These are phyloP conservation scores for Porphyrellus cyaneotinctus DNA, from an alignment of 768 basidiomycete species.

Conservation along the genomic window DNA sequence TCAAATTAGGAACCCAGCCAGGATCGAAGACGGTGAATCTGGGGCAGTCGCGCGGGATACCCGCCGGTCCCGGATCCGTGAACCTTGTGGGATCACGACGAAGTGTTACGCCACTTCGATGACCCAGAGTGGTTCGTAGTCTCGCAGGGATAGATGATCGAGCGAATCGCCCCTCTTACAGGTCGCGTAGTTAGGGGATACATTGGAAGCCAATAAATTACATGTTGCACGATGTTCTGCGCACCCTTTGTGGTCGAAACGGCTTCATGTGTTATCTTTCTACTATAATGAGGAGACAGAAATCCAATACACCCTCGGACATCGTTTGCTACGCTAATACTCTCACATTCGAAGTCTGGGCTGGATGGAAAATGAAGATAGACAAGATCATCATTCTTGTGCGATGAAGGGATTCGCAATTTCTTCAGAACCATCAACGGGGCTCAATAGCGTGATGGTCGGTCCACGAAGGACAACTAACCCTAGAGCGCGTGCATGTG, in stretches of 20 bases:
- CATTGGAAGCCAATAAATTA: neutral
- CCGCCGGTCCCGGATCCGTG: conserved; percentile 12
- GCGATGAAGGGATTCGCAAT: conserved; percentile 85
- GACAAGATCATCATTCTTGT: conserved; percentile 45
- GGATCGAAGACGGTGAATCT: conserved; percentile 14
- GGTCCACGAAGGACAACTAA: conserved; percentile 90
- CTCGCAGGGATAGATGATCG: conserved; percentile 1
- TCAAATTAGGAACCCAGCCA: conserved; percentile 16
- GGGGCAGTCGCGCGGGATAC: conserved; percentile 11
- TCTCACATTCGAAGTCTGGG: neutral
- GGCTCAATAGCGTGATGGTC: conserved; percentile 89
- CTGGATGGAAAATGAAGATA: neutral
- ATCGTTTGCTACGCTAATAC: neutral
- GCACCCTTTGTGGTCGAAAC: conserved; percentile 10
- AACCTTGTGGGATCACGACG: conserved; percentile 18
- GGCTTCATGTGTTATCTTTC: conserved; percentile 15
- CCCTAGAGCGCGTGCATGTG: conserved; percentile 64
- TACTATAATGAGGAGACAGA: conserved; percentile 15
- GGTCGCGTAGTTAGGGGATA: neutral
- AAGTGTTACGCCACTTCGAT: conserved; percentile 28
- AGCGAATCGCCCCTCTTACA: neutral
- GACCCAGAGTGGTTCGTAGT: neutral
- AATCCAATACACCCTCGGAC: conserved; percentile 2
- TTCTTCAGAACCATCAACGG: conserved; percentile 92
- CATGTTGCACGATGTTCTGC: conserved; percentile 1